A percentile compares a stretch with the other conserved stretches of the same genome.
phyloP scores from a whole-genome alignment of 2,329 filamentous ascomycete species.

The Colletotrichum sp. region DNA sequence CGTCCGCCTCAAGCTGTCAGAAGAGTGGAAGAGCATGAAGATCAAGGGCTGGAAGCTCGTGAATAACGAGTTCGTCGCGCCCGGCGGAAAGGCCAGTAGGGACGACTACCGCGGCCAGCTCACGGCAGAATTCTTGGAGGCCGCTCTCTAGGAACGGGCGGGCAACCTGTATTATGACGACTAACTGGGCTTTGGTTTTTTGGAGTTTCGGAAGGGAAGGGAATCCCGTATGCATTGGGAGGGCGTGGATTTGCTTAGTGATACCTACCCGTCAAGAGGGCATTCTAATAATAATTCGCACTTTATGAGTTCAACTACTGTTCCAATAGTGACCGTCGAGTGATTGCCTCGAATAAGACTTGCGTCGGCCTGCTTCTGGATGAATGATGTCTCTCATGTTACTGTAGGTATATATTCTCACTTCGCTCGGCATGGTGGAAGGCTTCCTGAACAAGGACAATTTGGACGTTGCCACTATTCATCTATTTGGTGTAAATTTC shows the following conservation, averaged over 20 bases:
- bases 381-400: not conserved
- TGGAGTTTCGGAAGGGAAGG: not conserved
- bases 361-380: not conserved
- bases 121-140: slow-evolving; percentile 45
- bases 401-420: not conserved
- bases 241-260: not conserved
- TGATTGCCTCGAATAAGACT: not conserved
- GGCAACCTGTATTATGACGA: not conserved
- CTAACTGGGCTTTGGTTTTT: not conserved
- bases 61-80: slow-evolving; percentile 51
- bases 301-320: not conserved
- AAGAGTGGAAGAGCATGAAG: slow-evolving; percentile 73
- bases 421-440: rapidly evolving
- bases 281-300: not conserved
- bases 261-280: not conserved
- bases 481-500: rapidly evolving
- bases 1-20: slow-evolving; percentile 72
- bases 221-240: not conserved
- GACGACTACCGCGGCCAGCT: slow-evolving; percentile 27
- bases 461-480: rapidly evolving
- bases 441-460: not conserved
- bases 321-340: not conserved
- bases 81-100: slow-evolving; percentile 25
- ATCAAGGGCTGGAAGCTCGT: slow-evolving; percentile 70
- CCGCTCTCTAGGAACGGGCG: slow-evolving; percentile 7